phyloP scores from a whole-genome alignment of 2,329 filamentous ascomycete genomes.

The Exophiala sp. region DNA sequence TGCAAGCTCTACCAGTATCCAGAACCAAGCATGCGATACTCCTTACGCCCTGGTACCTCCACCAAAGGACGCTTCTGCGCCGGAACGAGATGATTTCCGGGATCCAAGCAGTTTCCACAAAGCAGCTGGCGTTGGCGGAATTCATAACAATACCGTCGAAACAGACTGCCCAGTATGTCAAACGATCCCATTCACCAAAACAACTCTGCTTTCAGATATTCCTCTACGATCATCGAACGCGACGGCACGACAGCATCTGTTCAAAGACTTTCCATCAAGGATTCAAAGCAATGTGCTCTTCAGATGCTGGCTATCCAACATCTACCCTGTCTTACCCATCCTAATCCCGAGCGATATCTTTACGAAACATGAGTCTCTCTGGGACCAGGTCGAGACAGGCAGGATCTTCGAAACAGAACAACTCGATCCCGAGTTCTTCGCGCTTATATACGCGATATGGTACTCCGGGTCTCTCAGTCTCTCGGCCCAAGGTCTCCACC shows the following conservation, averaged over 20 bases:
- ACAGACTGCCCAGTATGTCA: conserved; percentile 23
- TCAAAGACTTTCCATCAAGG: conserved; percentile 41
- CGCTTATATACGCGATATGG: conserved; percentile 46
- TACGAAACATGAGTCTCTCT: conserved; percentile 42
- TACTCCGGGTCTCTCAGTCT: conserved; percentile 47
- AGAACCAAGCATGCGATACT: conserved; percentile 12
- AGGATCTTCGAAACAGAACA: conserved; percentile 37
- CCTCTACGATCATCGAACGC: conserved; percentile 35
- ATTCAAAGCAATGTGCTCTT: conserved; percentile 47
- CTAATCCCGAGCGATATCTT: conserved; percentile 43
- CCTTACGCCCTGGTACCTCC: background rate
- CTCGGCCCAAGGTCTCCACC: conserved; percentile 34
- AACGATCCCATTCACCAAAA: conserved; percentile 35
- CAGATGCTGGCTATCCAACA: conserved; percentile 45
- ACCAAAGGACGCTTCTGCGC: background rate
- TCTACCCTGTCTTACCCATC: conserved; percentile 46
- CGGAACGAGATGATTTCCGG: conserved; percentile 12
- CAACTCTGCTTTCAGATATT: conserved; percentile 37
- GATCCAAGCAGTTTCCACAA: conserved; percentile 20
- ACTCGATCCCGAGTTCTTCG: conserved; percentile 42
- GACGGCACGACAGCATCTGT: conserved; percentile 38
- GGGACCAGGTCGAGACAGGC: conserved; percentile 36
- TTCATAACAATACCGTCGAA: conserved; percentile 2
- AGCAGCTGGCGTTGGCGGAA: conserved; percentile 2
- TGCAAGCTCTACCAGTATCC: conserved; percentile 7